Evolutionary conservation across 192 early-diverging fungal genomes (phyloP).

Genomic region (Gryganskiella cystojenkinii): DNA sequence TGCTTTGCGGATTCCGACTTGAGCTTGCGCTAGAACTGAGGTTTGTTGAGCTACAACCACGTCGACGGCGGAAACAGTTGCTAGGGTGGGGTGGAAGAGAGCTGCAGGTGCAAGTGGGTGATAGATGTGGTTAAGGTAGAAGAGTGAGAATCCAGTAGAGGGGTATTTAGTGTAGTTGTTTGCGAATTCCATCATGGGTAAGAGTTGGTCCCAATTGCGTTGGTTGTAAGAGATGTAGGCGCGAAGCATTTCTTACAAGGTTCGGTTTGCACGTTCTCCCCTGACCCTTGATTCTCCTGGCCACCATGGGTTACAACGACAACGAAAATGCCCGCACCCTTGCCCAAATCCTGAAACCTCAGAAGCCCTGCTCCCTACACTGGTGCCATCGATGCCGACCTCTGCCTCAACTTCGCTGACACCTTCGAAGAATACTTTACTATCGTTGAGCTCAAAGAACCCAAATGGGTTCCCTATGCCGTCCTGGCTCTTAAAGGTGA

Average conservation of each 20-base stretch:
- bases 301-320: no score
- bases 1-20: background rate
- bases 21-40: background rate
- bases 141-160: no score
- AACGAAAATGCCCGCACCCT: slow-evolving; percentile 1
- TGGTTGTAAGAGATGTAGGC: no score
- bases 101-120: no score
- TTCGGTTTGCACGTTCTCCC: no score
- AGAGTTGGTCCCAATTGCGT: no score
- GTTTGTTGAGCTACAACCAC: background rate
- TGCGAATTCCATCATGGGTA: no score
- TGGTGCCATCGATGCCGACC: slow-evolving; percentile 3
- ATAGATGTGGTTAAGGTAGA: no score
- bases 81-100: no score
- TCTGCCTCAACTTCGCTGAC: slow-evolving; percentile 8
- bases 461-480: slow-evolving; percentile 4
- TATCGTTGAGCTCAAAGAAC: background rate
- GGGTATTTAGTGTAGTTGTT: no score
- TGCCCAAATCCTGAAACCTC: slow-evolving; percentile 1
- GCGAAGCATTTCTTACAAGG: no score
- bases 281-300: no score
- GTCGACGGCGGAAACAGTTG: slow-evolving; percentile 3
- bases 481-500: background rate
- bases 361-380: slow-evolving; percentile 3
- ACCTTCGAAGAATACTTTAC: slow-evolving; percentile 8